Evolutionary conservation across 2,329 filamentous ascomycete genomes (phyloP).

Genomic region (Colletotrichum sp.): DNA sequence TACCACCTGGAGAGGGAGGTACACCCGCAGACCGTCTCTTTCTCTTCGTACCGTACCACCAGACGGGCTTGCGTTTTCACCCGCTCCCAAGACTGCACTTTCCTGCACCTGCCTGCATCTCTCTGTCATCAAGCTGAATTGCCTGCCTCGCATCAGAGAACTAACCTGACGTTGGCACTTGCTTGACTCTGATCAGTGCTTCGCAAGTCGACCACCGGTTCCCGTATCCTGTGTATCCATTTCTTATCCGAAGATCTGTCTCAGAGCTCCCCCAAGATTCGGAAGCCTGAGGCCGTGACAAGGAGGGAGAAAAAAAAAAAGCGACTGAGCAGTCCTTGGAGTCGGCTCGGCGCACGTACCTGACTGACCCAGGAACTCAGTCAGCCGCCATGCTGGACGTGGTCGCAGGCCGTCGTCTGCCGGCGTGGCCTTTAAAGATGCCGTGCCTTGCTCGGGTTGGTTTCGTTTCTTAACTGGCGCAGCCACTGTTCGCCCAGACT

Average conservation of each 20-base stretch:
- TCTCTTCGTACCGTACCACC: not conserved
- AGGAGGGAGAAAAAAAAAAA: not conserved
- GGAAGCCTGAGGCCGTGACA: not conserved
- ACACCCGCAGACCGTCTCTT: not conserved
- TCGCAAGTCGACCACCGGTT: not conserved
- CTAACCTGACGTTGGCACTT: not conserved
- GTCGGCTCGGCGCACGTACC: not conserved
- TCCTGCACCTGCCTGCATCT: not conserved
- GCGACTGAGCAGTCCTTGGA: not conserved
- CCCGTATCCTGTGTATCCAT: not conserved
- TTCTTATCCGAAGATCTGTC: not conserved
- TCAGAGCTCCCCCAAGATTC: not conserved
- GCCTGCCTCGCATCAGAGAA: not conserved
- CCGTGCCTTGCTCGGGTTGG: not conserved
- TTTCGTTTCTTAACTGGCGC: slow-evolving; percentile 10
- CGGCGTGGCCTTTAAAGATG: not conserved
- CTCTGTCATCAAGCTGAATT: not conserved
- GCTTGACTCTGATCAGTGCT: not conserved
- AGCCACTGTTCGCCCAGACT: not conserved
- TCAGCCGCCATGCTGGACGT: not conserved
- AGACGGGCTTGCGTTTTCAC: not conserved
- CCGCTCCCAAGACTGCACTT: not conserved
- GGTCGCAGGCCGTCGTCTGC: not conserved
- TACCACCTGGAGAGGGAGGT: not conserved
- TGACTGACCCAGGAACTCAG: not conserved